Base-by-base conservation (phyloP, 1,139 yeast species). In the Hemisphaericaspora xylanilytica region DNA sequence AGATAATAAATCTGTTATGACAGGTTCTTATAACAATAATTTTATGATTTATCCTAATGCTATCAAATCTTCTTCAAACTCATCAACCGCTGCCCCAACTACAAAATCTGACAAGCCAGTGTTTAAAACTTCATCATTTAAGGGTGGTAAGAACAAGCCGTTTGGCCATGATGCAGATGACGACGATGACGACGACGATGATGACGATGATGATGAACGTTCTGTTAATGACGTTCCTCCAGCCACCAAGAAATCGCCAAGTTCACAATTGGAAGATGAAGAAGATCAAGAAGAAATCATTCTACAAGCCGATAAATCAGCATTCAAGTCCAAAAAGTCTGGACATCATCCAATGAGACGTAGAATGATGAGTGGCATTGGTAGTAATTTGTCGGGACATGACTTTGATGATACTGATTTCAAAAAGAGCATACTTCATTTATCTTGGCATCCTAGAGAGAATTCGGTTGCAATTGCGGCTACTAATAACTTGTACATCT, bases 381-480 rank as follows among this genome's bases (percentile, higher is more conserved):
- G 73, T 18, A 50, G 62, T 29, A 58, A 59, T 28, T 52, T 55
- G 28, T 52, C 58, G 43, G 55, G 59, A 34, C 61, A 65, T 53
- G 95, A 85, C 55, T 81, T 84, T 60, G 95, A 87, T 60, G 83
- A 82, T 49, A 85, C 90, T 55, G 97, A 94, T 64, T 92, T 89
- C 69, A 89, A 90, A 64, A 90, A 90, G 75, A 85, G 89, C 65
- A 90, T 94, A 49, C 75, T 92, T 64, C 97, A 92, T 67, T 75
- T 89, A 63, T 89, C 97, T 58, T 94, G 99, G 98, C 98, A 94
- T 70, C 98, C 98, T 48, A 76, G 74, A 55, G 98, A 94, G 67
- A 88, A 92, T 67, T 84, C 95, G 37, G 96, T 94, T 50, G 98
- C 98, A 32, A 87, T 94, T 57, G 98, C 97, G 37, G 98, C 98